Evolutionary conservation across 306 rosid genomes (phyloP), one percentile per base, ranked within the genome.

Genomic region (Lathyrus tuberosus): DNA sequence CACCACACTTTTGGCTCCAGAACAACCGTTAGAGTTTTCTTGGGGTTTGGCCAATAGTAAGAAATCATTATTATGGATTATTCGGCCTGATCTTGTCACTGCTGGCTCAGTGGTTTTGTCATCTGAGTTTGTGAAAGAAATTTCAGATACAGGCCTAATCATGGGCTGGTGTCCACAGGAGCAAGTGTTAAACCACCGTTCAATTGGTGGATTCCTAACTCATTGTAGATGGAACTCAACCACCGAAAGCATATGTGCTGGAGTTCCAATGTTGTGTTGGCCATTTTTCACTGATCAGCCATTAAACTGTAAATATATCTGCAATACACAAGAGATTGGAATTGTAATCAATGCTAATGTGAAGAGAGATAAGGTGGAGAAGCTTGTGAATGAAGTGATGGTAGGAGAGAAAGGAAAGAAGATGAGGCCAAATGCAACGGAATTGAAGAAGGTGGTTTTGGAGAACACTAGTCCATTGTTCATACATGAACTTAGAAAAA

Each of bases 391-490:
- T 49, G 77, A 62, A 38, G 48, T 72, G 41, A 72, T 72, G 62
- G 70, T 14, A 5, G 70, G 70, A 48, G 70, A 72, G 30, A 72
- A 72, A 62, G 70, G 77, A 62, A 48, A 72, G 70, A 49, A 37
- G 8, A 72, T 72, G 77, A 72, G 42, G 42, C 14, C 49, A 72
- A 62, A 24, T 12, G 17, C 15, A 0, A 20, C 22, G 52, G 77
- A 72, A 14, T 37, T 72, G 61, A 72, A 72, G 53, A 72, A 72
- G 53, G 49, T 35, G 30, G 62, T 18, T 10, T 28, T 13, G 13
- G 62, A 72, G 20, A 37, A 37, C 20, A 72, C 77, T 3, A 49
- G 63, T 2, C 53, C n/a, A n/a, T n/a, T n/a, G 22, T 20, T 20
- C 22, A 20, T 20, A 20, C 22, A 20, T 20, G 22, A 72, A 72